A percentile compares a stretch with the other conserved stretches of the same genome.
These are phyloP conservation scores for Gyrodon lividus DNA, from an alignment of 768 basidiomycete species.

Conservation along the genomic window DNA sequence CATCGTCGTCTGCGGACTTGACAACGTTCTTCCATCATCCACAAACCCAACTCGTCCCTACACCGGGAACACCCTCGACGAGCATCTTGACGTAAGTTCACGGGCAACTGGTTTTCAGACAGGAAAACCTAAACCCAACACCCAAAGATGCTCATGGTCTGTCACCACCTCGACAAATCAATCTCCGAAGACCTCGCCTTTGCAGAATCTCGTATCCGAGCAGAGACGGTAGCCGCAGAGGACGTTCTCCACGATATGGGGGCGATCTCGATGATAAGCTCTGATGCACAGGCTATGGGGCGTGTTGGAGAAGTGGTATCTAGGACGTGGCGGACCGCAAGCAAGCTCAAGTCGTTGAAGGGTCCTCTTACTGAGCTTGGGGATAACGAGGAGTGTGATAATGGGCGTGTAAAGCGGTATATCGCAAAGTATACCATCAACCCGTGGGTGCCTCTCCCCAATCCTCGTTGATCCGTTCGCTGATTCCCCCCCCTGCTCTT, in stretches of 20 bases:
- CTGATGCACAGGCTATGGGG: conserved; percentile 98
- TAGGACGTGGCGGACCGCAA: conserved; percentile 95
- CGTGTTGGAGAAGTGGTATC: conserved; percentile 92
- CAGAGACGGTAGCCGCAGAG: conserved; percentile 96
- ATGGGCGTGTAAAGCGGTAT: conserved; percentile 91
- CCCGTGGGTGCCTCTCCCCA: conserved; percentile 59
- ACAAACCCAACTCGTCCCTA: conserved; percentile 97
- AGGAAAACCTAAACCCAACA: conserved; percentile 1
- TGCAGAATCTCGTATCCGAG: conserved; percentile 95
- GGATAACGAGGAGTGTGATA: conserved; percentile 48
- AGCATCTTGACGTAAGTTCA: conserved; percentile 88
- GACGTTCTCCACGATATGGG: conserved; percentile 92
- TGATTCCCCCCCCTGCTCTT: not conserved
- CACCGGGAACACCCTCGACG: conserved; percentile 87
- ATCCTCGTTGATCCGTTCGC: not conserved
- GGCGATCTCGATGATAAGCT: conserved; percentile 95
- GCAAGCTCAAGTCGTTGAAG: conserved; percentile 81
- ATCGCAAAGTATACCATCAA: conserved; percentile 97
- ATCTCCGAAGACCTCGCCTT: conserved; percentile 94
- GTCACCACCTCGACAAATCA: conserved; percentile 90
- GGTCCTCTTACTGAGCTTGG: conserved; percentile 74
- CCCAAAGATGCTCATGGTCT: conserved; percentile 97
- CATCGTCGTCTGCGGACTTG: conserved; percentile 89
- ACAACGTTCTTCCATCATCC: conserved; percentile 92
- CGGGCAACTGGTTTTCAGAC: not conserved